Evolutionary conservation across 179 eudicot genomes (phyloP).

Genomic region (Dionaea muscipula): DNA sequence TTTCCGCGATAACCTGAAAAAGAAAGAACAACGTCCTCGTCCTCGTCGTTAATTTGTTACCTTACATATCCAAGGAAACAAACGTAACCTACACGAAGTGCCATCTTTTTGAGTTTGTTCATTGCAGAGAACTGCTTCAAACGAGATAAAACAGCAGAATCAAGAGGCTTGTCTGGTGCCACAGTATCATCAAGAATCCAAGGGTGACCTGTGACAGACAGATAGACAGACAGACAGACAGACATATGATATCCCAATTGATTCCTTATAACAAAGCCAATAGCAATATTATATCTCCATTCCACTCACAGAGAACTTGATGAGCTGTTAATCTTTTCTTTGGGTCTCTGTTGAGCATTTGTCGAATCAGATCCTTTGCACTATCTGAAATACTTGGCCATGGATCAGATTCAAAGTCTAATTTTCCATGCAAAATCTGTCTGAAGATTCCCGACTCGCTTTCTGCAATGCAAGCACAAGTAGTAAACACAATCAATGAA

Average conservation of each 20-base stretch:
- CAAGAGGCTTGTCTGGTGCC: conserved; percentile 90
- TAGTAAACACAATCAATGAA: conserved; percentile 6
- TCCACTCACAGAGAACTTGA: conserved; percentile 68
- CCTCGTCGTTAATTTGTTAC: not conserved
- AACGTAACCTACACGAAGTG: conserved; percentile 54
- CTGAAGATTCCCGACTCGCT: conserved; percentile 85
- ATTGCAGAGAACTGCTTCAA: conserved; percentile 87
- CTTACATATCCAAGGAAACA: not conserved
- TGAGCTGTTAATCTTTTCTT: conserved; percentile 55
- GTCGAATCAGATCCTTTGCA: conserved; percentile 66
- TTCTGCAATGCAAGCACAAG: too few relatives aligned
- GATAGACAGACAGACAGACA: not conserved
- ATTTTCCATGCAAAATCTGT: conserved; percentile 62
- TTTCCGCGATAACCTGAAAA: conserved; percentile 78
- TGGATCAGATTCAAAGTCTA: conserved; percentile 74
- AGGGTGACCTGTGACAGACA: conserved; percentile 57
- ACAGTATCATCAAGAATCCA: conserved; percentile 89
- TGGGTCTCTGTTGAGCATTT: conserved; percentile 74
- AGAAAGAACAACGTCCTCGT: too few relatives aligned
- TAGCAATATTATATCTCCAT: not conserved
- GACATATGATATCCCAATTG: too few relatives aligned
- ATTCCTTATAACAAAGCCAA: not conserved
- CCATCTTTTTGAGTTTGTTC: conserved; percentile 98
- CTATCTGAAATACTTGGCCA: conserved; percentile 84
- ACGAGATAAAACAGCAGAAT: conserved; percentile 78